phyloP scores from a whole-genome alignment of 2,329 filamentous ascomycete genomes.

The Xylariaceae sp. region DNA sequence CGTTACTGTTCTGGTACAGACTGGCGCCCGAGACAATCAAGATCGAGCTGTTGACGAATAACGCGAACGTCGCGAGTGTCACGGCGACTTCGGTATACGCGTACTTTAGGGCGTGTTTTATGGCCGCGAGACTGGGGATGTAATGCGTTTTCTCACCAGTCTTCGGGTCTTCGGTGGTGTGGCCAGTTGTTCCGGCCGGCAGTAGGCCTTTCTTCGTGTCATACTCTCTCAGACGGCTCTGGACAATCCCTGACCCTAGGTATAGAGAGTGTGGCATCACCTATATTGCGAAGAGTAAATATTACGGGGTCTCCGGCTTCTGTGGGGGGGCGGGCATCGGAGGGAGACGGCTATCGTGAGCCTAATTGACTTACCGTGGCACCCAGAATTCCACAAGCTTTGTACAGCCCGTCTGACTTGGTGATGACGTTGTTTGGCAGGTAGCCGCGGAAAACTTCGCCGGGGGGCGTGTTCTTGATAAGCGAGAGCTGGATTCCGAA shows the following conservation, averaged over 20 bases:
- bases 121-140: slow-evolving; percentile 65
- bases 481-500: slow-evolving; percentile 65
- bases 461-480: slow-evolving; percentile 49
- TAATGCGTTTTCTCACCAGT: slow-evolving; percentile 50
- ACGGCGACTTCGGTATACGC: slow-evolving; percentile 65
- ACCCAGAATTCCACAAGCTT: slow-evolving; percentile 70
- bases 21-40: slow-evolving; percentile 76
- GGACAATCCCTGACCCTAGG: slow-evolving; percentile 63
- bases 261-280: slow-evolving; percentile 44
- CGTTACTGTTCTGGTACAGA: slow-evolving; percentile 57
- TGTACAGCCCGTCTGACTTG: slow-evolving; percentile 55
- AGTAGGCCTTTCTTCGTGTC: slow-evolving; percentile 52
- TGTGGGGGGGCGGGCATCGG: not conserved
- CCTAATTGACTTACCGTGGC: slow-evolving; percentile 48
- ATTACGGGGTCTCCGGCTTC: not conserved
- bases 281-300: slow-evolving; percentile 32
- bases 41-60: slow-evolving; percentile 80
- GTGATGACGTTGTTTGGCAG: slow-evolving; percentile 56
- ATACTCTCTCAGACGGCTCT: slow-evolving; percentile 59
- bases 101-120: slow-evolving; percentile 66
- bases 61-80: slow-evolving; percentile 73
- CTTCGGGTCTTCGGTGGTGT: slow-evolving; percentile 26
- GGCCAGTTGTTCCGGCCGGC: slow-evolving; percentile 28
- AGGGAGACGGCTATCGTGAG: not conserved
- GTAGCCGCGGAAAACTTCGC: slow-evolving; percentile 60